phyloP scores from a whole-genome alignment of 192 early-diverging fungal genomes.

The Irineochytrium annulatum region DNA sequence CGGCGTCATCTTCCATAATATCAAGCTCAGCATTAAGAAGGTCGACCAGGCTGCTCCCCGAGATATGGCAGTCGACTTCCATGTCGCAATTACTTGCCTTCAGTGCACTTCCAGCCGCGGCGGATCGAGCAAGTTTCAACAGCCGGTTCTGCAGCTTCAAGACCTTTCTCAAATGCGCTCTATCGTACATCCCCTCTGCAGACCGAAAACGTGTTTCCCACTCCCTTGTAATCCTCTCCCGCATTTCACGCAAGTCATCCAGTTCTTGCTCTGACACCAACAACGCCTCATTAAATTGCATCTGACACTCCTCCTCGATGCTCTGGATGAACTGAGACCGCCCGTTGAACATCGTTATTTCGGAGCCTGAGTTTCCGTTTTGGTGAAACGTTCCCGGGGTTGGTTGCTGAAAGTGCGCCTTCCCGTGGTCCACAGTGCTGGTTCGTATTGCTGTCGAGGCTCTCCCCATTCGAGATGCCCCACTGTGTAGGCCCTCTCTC shows the following conservation, averaged over 20 bases:
- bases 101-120: not conserved
- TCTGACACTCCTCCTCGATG: conserved; percentile 6
- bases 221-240: not conserved
- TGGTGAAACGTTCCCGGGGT: no score
- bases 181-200: conserved; percentile 2
- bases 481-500: no score
- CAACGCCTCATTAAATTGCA: not conserved
- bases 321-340: no score
- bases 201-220: conserved; percentile 19
- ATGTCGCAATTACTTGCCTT: not conserved
- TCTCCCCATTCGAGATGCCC: no score
- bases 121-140: not conserved
- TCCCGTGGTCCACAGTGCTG: no score
- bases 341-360: no score
- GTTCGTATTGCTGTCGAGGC: no score
- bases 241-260: not conserved
- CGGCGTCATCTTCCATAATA: conserved; percentile 3
- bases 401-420: no score
- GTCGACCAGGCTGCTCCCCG: conserved; percentile 2
- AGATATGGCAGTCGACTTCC: not conserved
- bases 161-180: not conserved
- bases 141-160: conserved; percentile 5
- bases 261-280: not conserved
- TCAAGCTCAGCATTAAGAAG: not conserved
- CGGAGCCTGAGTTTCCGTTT: no score